Evolutionary conservation across 306 rosid species (phyloP).

Genomic region (Pyrus bretschneideri): DNA sequence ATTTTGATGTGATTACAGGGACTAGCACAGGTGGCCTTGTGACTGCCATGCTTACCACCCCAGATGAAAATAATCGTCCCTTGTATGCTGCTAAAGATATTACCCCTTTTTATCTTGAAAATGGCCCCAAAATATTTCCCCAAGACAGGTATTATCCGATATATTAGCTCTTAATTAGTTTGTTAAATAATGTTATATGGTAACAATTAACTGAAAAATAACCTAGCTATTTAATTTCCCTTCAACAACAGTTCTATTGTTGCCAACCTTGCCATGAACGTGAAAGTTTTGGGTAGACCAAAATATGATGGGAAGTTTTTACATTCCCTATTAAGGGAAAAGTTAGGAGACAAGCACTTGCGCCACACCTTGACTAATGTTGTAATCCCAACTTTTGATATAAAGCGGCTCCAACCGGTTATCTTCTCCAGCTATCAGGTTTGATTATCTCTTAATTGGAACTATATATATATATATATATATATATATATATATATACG

Average conservation of each 20-base stretch:
- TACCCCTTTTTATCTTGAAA: slow-evolving; percentile 22
- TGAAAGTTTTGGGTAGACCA: slow-evolving; percentile 4
- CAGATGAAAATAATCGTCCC: slow-evolving; percentile 14
- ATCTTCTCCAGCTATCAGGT: slow-evolving; percentile 26
- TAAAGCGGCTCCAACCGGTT: slow-evolving; percentile 16
- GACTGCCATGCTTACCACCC: slow-evolving; percentile 25
- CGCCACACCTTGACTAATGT: slow-evolving; percentile 23
- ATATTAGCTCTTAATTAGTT: background rate
- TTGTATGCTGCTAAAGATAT: slow-evolving; percentile 28
- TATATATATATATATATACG: too few species aligned
- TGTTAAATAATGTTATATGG: background rate
- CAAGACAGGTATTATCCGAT: slow-evolving; percentile 9
- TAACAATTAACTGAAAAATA: background rate
- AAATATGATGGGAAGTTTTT: slow-evolving; percentile 24
- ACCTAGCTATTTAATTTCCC: background rate
- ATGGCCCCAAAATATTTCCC: slow-evolving; percentile 29
- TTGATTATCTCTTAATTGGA: background rate
- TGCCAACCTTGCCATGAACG: background rate
- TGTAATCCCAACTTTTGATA: slow-evolving; percentile 9
- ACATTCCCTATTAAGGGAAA: slow-evolving; percentile 7
- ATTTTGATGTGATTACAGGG: slow-evolving; percentile 9
- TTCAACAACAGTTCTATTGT: background rate
- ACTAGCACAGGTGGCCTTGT: slow-evolving; percentile 29
- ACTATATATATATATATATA: too few species aligned
- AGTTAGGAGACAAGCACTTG: slow-evolving; percentile 10